Conservation (phyloP, 2,329 filamentous ascomycete species). For the Rachicladosporium sp. region DNA sequence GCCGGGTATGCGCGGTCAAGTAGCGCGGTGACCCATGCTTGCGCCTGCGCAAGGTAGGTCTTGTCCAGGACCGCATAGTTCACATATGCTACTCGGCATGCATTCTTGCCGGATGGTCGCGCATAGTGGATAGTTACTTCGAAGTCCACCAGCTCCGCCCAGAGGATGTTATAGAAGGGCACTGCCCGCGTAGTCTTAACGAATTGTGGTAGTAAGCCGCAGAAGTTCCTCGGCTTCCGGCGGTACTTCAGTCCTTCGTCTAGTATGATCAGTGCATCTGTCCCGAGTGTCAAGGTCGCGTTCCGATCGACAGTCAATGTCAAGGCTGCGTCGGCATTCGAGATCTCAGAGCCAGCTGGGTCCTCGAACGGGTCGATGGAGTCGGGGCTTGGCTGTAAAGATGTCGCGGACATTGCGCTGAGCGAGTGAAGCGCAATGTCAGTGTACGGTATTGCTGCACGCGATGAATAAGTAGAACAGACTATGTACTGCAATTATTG, state of each 20-base stretch:
- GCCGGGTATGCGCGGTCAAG: constrained; percentile 58
- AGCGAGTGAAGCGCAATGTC: constrained; percentile 19
- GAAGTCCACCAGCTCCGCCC: constrained; percentile 53
- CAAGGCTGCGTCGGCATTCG: constrained; percentile 4
- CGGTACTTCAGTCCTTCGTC: constrained; percentile 42
- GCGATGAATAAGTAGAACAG: no score
- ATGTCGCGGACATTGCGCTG: constrained; percentile 9
- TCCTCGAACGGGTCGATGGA: constrained; percentile 19
- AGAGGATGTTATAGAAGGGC: constrained; percentile 72
- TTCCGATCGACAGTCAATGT: constrained; percentile 39
- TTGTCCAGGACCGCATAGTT: constrained; percentile 46
- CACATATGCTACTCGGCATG: constrained; percentile 49
- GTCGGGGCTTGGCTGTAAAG: constrained; percentile 1
- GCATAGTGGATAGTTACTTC: constrained; percentile 64
- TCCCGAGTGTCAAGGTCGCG: constrained; percentile 48
- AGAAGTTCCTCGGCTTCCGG: constrained; percentile 39
- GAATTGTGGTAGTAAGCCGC: constrained; percentile 37
- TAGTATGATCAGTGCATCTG: constrained; percentile 48
- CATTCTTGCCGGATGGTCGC: constrained; percentile 38
- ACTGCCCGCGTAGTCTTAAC: constrained; percentile 46
- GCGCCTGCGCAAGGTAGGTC: constrained; percentile 36
- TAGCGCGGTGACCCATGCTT: constrained; percentile 52
- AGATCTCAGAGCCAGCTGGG: constrained; percentile 14
- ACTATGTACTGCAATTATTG: background rate
- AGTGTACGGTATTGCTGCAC: no score